Evolutionary conservation across 208 protist species (phyloP).

Genomic region (Trypanosoma caninum): DNA sequence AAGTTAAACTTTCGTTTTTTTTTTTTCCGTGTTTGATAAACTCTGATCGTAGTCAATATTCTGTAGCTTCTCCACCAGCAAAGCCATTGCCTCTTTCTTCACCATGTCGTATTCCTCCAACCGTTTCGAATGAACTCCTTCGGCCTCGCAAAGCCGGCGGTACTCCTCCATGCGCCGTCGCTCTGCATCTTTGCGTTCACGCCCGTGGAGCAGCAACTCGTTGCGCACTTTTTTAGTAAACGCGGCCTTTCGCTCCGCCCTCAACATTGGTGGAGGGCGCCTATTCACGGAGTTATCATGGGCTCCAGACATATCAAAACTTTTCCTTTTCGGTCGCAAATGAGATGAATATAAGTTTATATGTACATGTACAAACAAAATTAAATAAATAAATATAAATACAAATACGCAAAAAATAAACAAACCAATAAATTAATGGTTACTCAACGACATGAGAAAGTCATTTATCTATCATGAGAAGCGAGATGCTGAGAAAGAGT

Average conservation of each 20-base stretch:
- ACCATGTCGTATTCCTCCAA: constrained; percentile 77
- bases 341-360: background rate
- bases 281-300: constrained; percentile 13
- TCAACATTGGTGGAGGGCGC: constrained; percentile 53
- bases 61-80: constrained; percentile 50
- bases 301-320: background rate
- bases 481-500: background rate
- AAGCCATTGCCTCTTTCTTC: constrained; percentile 31
- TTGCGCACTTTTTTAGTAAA: constrained; percentile 73
- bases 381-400: constrained; percentile 6
- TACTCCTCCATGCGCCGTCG: constrained; percentile 86
- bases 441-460: constrained; percentile 6
- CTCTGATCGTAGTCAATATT: constrained; percentile 81
- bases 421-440: constrained; percentile 12
- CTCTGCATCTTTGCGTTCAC: constrained; percentile 74
- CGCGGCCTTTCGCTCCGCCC: constrained; percentile 65
- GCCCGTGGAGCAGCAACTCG: constrained; percentile 50
- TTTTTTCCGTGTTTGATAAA: constrained; percentile 84
- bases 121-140: constrained; percentile 80
- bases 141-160: constrained; percentile 71
- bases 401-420: constrained; percentile 5
- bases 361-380: too few relatives aligned
- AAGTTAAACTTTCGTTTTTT: constrained; percentile 83
- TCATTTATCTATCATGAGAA: background rate
- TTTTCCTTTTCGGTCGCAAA: too few relatives aligned